Evolutionary conservation across 805 yeast genomes (phyloP).

Genomic region (Starmerella floris): DNA sequence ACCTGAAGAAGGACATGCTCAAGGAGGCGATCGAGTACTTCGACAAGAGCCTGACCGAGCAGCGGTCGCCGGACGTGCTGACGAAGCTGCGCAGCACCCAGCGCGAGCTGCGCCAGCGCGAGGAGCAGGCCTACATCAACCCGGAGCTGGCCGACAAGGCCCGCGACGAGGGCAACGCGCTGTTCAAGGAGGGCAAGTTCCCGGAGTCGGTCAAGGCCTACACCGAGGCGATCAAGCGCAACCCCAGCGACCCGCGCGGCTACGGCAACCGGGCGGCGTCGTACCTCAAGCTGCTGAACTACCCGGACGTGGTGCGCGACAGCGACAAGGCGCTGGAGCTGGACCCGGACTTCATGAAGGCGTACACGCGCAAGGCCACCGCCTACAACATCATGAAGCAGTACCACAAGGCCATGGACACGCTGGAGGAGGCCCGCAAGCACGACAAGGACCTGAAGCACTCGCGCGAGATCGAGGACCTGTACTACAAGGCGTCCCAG

Average conservation of each 20-base stretch:
- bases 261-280: slow-evolving; percentile 98
- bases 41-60: slow-evolving; percentile 90
- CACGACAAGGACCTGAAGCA: slow-evolving; percentile 53
- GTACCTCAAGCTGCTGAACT: slow-evolving; percentile 80
- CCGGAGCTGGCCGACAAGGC: slow-evolving; percentile 94
- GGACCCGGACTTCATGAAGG: slow-evolving; percentile 84
- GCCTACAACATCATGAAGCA: slow-evolving; percentile 87
- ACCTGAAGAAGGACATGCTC: slow-evolving; percentile 61
- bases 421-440: slow-evolving; percentile 63
- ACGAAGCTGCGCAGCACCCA: slow-evolving; percentile 78
- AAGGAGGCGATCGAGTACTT: slow-evolving; percentile 61
- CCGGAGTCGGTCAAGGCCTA: slow-evolving; percentile 91
- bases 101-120: slow-evolving; percentile 67
- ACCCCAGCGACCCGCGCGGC: slow-evolving; percentile 94
- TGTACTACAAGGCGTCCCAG: slow-evolving; percentile 60
- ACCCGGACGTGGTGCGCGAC: slow-evolving; percentile 92
- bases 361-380: slow-evolving; percentile 91
- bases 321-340: slow-evolving; percentile 78
- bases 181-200: slow-evolving; percentile 85
- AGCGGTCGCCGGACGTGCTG: slow-evolving; percentile 86
- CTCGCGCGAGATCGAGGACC: slow-evolving; percentile 64
- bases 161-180: slow-evolving; percentile 80
- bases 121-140: slow-evolving; percentile 65
- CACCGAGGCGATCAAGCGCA: slow-evolving; percentile 90
- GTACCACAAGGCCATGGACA: slow-evolving; percentile 65